A percentile compares a stretch with the other conserved stretches of the same genome.
phyloP scores from a whole-genome alignment of 805 yeast species.

The Zygosaccharomyces kombuchaensis region DNA sequence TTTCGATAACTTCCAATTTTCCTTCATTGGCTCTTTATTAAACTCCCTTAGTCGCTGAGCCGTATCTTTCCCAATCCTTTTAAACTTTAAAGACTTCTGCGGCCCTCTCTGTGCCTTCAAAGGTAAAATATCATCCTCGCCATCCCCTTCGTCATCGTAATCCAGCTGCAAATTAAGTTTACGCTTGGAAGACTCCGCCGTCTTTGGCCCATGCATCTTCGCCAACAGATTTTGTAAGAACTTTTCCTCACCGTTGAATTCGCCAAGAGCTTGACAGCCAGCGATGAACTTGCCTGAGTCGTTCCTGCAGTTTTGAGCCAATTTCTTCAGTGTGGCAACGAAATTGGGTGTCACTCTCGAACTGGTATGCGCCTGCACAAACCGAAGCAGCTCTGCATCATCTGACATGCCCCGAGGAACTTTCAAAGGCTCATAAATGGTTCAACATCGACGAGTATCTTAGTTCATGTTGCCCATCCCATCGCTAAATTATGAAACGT shows the following conservation, averaged over 20 bases:
- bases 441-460: no score
- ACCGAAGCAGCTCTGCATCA: constrained; percentile 9
- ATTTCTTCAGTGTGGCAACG: constrained; percentile 17
- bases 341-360: constrained; percentile 24
- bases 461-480: background rate
- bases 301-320: constrained; percentile 16
- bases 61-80: constrained; percentile 20
- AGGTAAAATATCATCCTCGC: background rate
- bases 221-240: constrained; percentile 14
- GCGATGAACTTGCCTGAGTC: constrained; percentile 17
- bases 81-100: constrained; percentile 11
- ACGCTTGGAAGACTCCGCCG: background rate
- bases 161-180: background rate
- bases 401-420: constrained; percentile 1
- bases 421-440: background rate
- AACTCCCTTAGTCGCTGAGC: constrained; percentile 23
- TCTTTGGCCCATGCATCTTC: background rate
- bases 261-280: constrained; percentile 27
- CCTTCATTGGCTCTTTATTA: background rate
- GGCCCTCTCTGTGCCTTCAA: background rate
- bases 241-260: constrained; percentile 20
- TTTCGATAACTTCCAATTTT: background rate
- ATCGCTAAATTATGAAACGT: constrained; percentile 1
- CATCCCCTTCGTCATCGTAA: constrained; percentile 6
- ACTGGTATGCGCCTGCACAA: constrained; percentile 22